Base-by-base conservation (phyloP, 176 grass and related monocot genomes). In the Aegilops speltoides region DNA sequence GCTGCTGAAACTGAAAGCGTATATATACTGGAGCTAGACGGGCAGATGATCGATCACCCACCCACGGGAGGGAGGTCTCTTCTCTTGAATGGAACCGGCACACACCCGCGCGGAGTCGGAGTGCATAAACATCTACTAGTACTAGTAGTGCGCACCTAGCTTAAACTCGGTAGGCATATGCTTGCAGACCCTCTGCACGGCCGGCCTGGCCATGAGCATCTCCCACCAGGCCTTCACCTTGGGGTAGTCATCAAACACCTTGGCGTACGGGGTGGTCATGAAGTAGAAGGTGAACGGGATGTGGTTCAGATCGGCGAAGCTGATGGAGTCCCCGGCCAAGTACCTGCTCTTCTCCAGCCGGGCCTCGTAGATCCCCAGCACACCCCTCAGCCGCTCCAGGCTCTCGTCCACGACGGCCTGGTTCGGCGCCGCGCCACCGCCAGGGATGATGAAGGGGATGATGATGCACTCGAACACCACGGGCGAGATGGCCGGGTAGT, bases 181-280 rank as follows among this genome's bases (percentile, higher is more conserved):
- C 52, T 57, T 57, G 52, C 52, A 57, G 19, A 65, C 73, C 73
- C 83, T 87, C 64, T 54, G 62, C 16, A 83, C 52, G 0, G 89
- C 50, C 0, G 89, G 79, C n/a, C 89, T 41, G 0, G 89, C 74
- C 36, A 34, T 2, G 0, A 90, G 10, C 4, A 26, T 43, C 79
- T 83, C 41, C 89, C 89, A 87, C 89, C 84, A 90, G 1, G 73
- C 80, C 75, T 75, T 80, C 1, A 90, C 84, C 23, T 73, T 73
- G 2, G 80, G 84, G 48, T 57, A 82, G 9, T 74, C 19, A 10
- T 90, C 74, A 16, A 90, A 64, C 65, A 87, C 48, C 0, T 20
- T 22, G 17, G 54, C 54, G 54, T 57, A 22, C 54, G 2, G 54
- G 19, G 54, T 57, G 54, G 54, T 22, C 54, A 57, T 57, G 54